Percentiles rank a stretch among this genome's conserved stretches.
These are phyloP conservation scores for Xylariaceae sp. DNA, from an alignment of 2,329 filamentous ascomycete genomes.

Conservation along the genomic window DNA sequence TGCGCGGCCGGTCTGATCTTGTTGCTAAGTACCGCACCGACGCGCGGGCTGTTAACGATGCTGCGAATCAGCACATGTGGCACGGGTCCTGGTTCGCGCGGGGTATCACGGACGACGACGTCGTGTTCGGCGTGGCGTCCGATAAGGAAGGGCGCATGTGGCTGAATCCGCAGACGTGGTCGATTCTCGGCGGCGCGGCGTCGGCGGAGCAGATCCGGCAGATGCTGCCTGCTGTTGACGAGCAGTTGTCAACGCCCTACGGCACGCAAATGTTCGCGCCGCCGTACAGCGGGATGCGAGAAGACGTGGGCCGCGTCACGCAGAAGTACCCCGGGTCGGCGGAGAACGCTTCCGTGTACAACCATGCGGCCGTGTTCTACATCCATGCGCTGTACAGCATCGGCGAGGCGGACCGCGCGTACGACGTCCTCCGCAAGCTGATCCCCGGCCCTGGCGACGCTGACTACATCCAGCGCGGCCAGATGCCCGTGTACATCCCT, in stretches of 20 bases:
- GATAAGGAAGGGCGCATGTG: constrained; percentile 54
- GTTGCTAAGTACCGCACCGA: constrained; percentile 44
- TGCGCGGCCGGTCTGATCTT: constrained; percentile 37
- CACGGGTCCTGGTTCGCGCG: constrained; percentile 54
- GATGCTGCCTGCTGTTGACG: constrained; percentile 48
- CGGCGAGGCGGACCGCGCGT: constrained; percentile 48
- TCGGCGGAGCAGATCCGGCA: constrained; percentile 37
- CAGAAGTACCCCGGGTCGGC: constrained; percentile 55
- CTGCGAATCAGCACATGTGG: constrained; percentile 51
- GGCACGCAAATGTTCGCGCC: constrained; percentile 55
- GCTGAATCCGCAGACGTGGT: constrained; percentile 55
- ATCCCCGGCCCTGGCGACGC: constrained; percentile 49
- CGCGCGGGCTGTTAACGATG: constrained; percentile 45
- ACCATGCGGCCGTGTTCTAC: constrained; percentile 54
- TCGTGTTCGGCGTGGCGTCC: constrained; percentile 47
- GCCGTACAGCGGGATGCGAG: constrained; percentile 51
- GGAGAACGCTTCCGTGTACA: constrained; percentile 57
- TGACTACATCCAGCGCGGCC: constrained; percentile 50
- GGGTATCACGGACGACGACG: constrained; percentile 54
- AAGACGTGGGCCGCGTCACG: constrained; percentile 55
- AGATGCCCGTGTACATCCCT: constrained; percentile 54
- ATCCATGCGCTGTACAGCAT: constrained; percentile 50
- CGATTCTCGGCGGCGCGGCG: constrained; percentile 52
- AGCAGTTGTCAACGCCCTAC: constrained; percentile 50
- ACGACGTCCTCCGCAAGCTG: constrained; percentile 48